These are phyloP conservation scores for Astragalus glycyphyllos DNA, from an alignment of 306 rosid species.

Conservation along the genomic window DNA sequence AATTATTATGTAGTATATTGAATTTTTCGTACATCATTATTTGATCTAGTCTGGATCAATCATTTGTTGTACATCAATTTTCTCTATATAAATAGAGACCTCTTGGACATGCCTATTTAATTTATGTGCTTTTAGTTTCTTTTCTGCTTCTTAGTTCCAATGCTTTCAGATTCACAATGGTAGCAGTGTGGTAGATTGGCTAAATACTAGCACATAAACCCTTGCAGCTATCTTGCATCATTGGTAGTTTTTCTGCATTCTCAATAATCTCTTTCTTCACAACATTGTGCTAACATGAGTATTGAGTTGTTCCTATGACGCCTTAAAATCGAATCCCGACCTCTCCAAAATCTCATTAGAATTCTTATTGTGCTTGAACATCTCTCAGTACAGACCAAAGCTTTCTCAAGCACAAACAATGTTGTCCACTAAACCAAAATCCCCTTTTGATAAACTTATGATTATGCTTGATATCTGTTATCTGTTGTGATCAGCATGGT, in stretches of 20 bases:
- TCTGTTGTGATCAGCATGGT: neutral
- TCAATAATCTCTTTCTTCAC: conserved; percentile 56
- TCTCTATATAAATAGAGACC: conserved; percentile 39
- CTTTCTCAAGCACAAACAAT: conserved; percentile 55
- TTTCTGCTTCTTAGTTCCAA: neutral
- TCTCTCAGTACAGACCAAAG: conserved; percentile 58
- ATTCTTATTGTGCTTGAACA: conserved; percentile 65
- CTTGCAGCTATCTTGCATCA: conserved; percentile 4
- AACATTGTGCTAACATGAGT: conserved; percentile 35
- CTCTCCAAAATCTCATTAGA: conserved; percentile 55
- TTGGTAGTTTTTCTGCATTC: conserved; percentile 36
- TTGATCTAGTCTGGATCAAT: conserved; percentile 51
- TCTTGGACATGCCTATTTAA: conserved; percentile 28
- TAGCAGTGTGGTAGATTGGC: conserved; percentile 12
- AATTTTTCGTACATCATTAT: conserved; percentile 44
- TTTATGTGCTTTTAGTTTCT: neutral
- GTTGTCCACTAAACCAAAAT: conserved; percentile 60
- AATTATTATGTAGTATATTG: conserved; percentile 44
- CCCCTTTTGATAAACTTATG: conserved; percentile 40
- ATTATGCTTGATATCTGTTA: neutral
- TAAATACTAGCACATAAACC: conserved; percentile 8
- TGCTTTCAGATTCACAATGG: conserved; percentile 22
- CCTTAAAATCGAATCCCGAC: conserved; percentile 20
- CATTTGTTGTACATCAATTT: conserved; percentile 56
- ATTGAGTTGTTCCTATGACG: neutral